phyloP scores from a whole-genome alignment of 2,329 filamentous ascomycete genomes.

The Mycogone perniciosa region DNA sequence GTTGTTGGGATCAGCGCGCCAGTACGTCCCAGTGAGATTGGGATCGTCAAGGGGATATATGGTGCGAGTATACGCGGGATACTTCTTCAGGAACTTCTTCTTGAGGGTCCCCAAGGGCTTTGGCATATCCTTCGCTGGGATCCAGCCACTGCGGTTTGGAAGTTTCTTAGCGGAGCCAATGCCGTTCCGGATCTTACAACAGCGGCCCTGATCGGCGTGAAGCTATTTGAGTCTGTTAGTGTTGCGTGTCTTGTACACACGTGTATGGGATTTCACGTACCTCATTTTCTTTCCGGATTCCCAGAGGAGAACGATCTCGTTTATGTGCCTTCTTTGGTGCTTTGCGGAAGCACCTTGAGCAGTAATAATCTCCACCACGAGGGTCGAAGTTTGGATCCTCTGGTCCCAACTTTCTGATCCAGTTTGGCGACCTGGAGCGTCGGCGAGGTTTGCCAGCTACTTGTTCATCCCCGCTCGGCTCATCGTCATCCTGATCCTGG shows the following conservation, averaged over 20 bases:
- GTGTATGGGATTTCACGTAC: constrained; percentile 6
- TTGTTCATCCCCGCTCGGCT: constrained; percentile 5
- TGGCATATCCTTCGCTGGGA: constrained; percentile 16
- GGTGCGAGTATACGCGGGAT: constrained; percentile 24
- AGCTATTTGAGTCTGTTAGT: constrained; percentile 7
- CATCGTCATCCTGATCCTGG: constrained; percentile 12
- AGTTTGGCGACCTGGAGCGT: constrained; percentile 21
- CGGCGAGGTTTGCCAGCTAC: constrained; percentile 5
- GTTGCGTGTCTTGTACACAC: background rate
- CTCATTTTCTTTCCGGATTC: constrained; percentile 17
- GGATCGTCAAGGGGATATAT: constrained; percentile 21
- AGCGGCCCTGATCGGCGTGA: constrained; percentile 17
- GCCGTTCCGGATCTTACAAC: constrained; percentile 23
- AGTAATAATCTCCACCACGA: constrained; percentile 23
- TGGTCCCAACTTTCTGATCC: constrained; percentile 20
- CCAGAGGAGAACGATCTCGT: constrained; percentile 13
- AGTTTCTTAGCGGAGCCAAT: constrained; percentile 15
- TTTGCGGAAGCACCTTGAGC: constrained; percentile 27
- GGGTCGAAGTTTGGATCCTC: constrained; percentile 20
- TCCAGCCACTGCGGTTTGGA: constrained; percentile 30
- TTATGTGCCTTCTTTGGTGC: constrained; percentile 21
- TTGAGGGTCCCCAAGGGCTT: constrained; percentile 17
- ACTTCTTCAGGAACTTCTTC: constrained; percentile 17
- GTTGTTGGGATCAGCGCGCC: constrained; percentile 28
- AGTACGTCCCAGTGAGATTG: constrained; percentile 17